These are phyloP conservation scores for Amphicarpaea edgeworthii DNA, from an alignment of 306 rosid species.

Conservation along the genomic window DNA sequence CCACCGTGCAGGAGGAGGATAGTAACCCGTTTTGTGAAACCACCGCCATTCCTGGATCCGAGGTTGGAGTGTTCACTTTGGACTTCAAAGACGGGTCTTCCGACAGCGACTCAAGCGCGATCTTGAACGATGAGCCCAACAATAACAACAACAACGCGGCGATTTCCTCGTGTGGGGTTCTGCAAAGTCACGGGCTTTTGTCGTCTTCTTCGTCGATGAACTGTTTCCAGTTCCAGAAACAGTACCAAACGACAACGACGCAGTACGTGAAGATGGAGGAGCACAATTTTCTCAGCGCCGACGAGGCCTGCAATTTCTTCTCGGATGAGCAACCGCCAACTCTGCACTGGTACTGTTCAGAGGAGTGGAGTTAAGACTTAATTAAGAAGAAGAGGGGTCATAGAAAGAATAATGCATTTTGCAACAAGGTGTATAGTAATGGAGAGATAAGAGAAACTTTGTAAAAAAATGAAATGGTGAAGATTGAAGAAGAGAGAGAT, in stretches of 20 bases:
- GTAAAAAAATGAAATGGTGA: slow-evolving; percentile 20
- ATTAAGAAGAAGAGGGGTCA: neutral
- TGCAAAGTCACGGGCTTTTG: slow-evolving; percentile 52
- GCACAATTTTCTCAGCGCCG: slow-evolving; percentile 85
- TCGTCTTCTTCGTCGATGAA: slow-evolving; percentile 53
- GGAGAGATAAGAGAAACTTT: slow-evolving; percentile 9
- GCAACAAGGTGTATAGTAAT: slow-evolving; percentile 23
- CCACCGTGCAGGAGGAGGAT: no score
- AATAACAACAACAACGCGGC: slow-evolving; percentile 50
- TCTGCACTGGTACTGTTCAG: slow-evolving; percentile 82
- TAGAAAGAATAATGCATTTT: slow-evolving; percentile 16
- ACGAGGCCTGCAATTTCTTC: slow-evolving; percentile 86
- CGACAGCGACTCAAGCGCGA: slow-evolving; percentile 92
- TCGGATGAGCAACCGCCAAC: slow-evolving; percentile 92
- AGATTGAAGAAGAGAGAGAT: neutral
- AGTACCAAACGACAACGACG: slow-evolving; percentile 49
- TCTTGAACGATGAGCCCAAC: slow-evolving; percentile 71
- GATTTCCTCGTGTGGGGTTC: slow-evolving; percentile 60
- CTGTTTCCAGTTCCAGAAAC: slow-evolving; percentile 73
- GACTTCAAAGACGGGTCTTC: slow-evolving; percentile 90
- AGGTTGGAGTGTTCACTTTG: slow-evolving; percentile 40
- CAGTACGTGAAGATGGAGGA: slow-evolving; percentile 90
- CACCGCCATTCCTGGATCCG: slow-evolving; percentile 50
- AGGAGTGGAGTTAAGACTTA: slow-evolving; percentile 62
- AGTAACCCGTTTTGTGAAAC: slow-evolving; percentile 43